Evolutionary conservation across 2,329 filamentous ascomycete species (phyloP).

Genomic region (Ceratocystis cubensis): DNA sequence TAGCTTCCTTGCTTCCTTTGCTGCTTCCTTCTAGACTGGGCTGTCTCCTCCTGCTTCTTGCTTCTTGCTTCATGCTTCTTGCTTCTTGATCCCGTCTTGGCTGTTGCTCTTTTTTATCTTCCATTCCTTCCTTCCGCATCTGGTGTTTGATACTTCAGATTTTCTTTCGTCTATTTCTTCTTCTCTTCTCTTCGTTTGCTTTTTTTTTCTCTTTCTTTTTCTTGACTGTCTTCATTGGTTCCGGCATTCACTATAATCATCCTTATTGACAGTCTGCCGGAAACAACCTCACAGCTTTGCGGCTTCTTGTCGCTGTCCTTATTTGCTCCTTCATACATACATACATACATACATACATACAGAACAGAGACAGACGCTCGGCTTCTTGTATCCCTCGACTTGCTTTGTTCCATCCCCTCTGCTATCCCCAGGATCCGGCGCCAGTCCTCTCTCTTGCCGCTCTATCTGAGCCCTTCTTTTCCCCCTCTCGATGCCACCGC

Average conservation of each 20-base stretch:
- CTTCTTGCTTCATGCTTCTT: background rate
- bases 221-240: background rate
- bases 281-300: background rate
- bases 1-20: background rate
- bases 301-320: background rate
- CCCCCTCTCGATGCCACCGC: slow-evolving; percentile 22
- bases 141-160: slow-evolving; percentile 5
- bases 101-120: slow-evolving; percentile 7
- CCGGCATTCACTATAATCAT: too few species aligned
- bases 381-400: background rate
- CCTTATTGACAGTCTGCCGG: background rate
- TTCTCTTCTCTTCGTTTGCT: background rate
- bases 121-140: slow-evolving; percentile 10
- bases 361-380: background rate
- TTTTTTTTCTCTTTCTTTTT: background rate
- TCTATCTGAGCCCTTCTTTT: background rate
- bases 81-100: background rate
- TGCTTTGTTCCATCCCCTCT: background rate
- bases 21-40: background rate
- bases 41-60: background rate
- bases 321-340: background rate
- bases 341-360: too few species aligned
- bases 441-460: background rate
- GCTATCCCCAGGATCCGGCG: background rate
- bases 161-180: background rate